Evolutionary conservation across 495 filamentous ascomycete genomes (phyloP).

Genomic region (Friedmanniomyces simplex): DNA sequence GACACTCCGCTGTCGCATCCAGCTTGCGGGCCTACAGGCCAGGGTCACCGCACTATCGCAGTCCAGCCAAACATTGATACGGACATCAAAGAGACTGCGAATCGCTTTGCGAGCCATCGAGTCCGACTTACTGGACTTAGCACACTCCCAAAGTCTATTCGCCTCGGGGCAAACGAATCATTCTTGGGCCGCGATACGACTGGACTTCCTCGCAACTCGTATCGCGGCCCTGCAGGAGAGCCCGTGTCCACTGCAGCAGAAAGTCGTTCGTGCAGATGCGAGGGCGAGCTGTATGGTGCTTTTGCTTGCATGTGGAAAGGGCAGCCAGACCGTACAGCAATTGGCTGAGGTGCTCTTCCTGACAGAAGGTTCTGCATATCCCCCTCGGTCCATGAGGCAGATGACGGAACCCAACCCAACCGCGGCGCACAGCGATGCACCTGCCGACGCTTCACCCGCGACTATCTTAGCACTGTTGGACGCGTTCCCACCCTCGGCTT

Average conservation of each 20-base stretch:
- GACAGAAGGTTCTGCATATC: neutral
- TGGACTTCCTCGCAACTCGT: too few relatives aligned
- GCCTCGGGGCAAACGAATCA: neutral
- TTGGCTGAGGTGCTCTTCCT: neutral
- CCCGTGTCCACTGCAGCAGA: too few relatives aligned
- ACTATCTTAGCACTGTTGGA: neutral
- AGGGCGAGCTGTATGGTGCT: neutral
- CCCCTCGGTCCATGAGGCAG: neutral
- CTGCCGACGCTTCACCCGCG: neutral
- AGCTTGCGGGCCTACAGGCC: neutral
- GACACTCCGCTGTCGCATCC: neutral
- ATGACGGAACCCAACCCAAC: neutral
- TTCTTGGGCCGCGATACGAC: neutral
- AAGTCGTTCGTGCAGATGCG: neutral
- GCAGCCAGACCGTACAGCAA: too few relatives aligned
- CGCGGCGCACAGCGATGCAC: neutral
- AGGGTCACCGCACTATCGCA: neutral
- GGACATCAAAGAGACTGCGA: neutral
- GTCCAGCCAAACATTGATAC: neutral
- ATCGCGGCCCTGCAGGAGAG: too few relatives aligned
- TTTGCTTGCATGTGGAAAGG: too few relatives aligned
- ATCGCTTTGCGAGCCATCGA: neutral
- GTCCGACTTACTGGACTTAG: neutral
- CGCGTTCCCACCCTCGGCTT: neutral
- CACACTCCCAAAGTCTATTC: neutral